Evolutionary conservation across 2,329 filamentous ascomycete species (phyloP).

Genomic region (Knufia petricola): DNA sequence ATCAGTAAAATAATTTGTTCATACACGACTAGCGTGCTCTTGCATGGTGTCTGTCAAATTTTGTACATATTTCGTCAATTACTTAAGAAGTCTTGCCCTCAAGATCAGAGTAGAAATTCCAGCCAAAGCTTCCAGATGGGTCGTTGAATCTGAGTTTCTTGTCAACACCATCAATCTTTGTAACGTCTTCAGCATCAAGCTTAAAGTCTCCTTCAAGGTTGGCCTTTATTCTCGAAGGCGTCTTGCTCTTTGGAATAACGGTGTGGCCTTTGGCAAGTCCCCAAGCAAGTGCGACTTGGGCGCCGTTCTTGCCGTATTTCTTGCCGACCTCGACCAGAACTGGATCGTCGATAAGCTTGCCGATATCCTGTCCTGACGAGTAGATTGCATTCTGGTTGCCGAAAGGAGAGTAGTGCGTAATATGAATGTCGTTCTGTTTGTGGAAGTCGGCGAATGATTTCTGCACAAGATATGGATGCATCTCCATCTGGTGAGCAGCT

Average conservation of each 20-base stretch:
- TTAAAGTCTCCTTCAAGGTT: conserved; percentile 48
- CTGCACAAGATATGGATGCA: conserved; percentile 47
- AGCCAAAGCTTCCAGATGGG: conserved; percentile 46
- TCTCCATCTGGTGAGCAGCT: conserved; percentile 43
- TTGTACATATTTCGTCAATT: too few relatives aligned
- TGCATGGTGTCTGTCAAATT: too few relatives aligned
- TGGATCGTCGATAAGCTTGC: conserved; percentile 44
- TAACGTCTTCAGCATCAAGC: conserved; percentile 47
- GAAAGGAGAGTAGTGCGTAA: conserved; percentile 47
- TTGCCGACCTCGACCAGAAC: conserved; percentile 42
- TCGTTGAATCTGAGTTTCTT: conserved; percentile 57
- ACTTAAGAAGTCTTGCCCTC: too few relatives aligned
- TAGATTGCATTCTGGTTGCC: conserved; percentile 47
- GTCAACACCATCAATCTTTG: conserved; percentile 46
- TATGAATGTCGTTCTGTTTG: conserved; percentile 41
- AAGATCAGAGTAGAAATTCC: conserved; percentile 49
- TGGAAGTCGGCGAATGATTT: conserved; percentile 40
- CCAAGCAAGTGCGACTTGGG: conserved; percentile 48
- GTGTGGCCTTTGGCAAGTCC: conserved; percentile 42
- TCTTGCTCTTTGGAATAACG: conserved; percentile 43
- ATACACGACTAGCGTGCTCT: background rate
- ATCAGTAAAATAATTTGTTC: too few relatives aligned
- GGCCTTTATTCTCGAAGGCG: conserved; percentile 32
- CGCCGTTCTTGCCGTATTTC: conserved; percentile 42
- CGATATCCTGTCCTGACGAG: conserved; percentile 32